Evolutionary conservation across 257 asterid species (phyloP).

Genomic region (Eucommia ulmoides): DNA sequence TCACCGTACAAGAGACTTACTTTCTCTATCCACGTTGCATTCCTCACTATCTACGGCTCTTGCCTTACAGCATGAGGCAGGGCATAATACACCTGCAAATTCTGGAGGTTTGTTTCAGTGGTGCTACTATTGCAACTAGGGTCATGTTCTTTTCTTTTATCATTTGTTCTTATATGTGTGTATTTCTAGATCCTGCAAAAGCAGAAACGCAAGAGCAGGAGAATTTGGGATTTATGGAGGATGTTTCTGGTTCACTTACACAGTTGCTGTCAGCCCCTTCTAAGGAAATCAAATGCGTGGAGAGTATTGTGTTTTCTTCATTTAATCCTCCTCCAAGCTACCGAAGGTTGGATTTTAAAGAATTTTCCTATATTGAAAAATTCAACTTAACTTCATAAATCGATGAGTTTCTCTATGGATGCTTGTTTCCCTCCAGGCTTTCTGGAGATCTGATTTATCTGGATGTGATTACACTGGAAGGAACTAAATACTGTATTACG

Average conservation of each 20-base stretch:
- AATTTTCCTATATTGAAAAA: background rate
- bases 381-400: background rate
- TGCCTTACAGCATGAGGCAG: slow-evolving; percentile 64
- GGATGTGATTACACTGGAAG: slow-evolving; percentile 87
- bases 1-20: slow-evolving; percentile 76
- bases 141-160: background rate
- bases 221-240: slow-evolving; percentile 61
- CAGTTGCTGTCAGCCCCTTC: slow-evolving; percentile 54
- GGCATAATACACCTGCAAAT: slow-evolving; percentile 34
- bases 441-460: slow-evolving; percentile 85
- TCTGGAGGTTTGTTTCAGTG: slow-evolving; percentile 61
- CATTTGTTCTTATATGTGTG: background rate
- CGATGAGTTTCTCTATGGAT: background rate
- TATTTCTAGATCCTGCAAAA: slow-evolving; percentile 48
- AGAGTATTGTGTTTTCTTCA: slow-evolving; percentile 79
- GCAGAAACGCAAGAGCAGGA: slow-evolving; percentile 74
- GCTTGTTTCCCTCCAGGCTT: slow-evolving; percentile 55
- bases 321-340: slow-evolving; percentile 95
- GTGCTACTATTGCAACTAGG: too few species aligned
- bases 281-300: slow-evolving; percentile 70
- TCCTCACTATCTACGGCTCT: slow-evolving; percentile 79
- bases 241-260: slow-evolving; percentile 52
- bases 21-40: slow-evolving; percentile 70
- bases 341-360: slow-evolving; percentile 55
- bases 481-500: slow-evolving; percentile 68